Evolutionary conservation across 495 filamentous ascomycete genomes (phyloP).

Genomic region (Rhizodiscina lignyota): DNA sequence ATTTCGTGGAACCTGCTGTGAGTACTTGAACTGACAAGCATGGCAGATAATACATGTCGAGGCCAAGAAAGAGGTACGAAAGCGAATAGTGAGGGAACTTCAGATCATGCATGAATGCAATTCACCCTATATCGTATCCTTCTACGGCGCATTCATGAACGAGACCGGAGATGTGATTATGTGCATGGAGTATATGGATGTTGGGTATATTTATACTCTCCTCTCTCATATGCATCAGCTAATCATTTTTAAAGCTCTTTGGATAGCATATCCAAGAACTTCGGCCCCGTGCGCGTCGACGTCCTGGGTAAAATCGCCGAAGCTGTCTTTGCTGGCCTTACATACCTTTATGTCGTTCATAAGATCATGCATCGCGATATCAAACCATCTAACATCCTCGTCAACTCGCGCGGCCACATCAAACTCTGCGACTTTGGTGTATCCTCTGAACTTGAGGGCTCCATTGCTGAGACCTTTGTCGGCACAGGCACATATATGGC

Average conservation of each 20-base stretch:
- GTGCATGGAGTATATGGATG: conserved; percentile 99
- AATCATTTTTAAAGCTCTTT: conserved; percentile 46
- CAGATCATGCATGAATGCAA: conserved; percentile 98
- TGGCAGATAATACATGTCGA: conserved; percentile 89
- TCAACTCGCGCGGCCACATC: conserved; percentile 86
- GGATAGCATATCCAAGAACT: conserved; percentile 82
- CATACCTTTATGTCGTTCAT: conserved; percentile 84
- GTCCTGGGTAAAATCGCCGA: conserved; percentile 98
- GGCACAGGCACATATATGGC: conserved; percentile 99
- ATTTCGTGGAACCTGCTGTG: not conserved
- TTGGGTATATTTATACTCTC: conserved; percentile 33
- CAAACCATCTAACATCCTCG: conserved; percentile 92
- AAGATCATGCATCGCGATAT: conserved; percentile 98
- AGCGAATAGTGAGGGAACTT: conserved; percentile 87
- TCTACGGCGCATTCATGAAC: conserved; percentile 94
- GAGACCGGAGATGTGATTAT: conserved; percentile 92
- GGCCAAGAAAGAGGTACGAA: conserved; percentile 88
- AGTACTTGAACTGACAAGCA: not conserved
- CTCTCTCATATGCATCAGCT: conserved; percentile 21
- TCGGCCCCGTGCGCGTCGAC: conserved; percentile 92
- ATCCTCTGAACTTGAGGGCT: conserved; percentile 89
- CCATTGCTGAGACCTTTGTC: conserved; percentile 93
- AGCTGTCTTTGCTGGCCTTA: conserved; percentile 83
- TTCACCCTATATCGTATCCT: conserved; percentile 87
- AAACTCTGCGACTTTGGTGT: conserved; percentile 98